Evolutionary conservation across 495 filamentous ascomycete species (phyloP), one percentile per base, ranked within the genome.

Genomic region (Penicillium salamii): DNA sequence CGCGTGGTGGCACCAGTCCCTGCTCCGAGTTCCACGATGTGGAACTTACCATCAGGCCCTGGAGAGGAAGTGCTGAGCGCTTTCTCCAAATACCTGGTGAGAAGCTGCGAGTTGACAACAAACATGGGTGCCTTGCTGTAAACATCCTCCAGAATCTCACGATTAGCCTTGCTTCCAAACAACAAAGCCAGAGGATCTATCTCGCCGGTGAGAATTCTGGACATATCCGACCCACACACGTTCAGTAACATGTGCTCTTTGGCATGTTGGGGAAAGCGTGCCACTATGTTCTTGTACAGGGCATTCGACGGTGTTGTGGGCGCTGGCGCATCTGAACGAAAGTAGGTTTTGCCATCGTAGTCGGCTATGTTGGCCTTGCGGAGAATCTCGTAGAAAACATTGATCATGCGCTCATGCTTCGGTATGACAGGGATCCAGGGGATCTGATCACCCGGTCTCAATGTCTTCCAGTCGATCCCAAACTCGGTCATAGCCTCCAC

Each of bases 1-100:
- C 41, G 55, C 4, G 71, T 70, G 2, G 70, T 73, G 5, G 66
- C 68, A 39, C 70, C 70, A 5, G 70, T 72, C 6, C 71, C 73
- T 12, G 59, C 71, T 13, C 72, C 72, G 9, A 76, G 44, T 36
- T 75, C 71, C 1, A 75, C 50, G 40, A 76, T 69, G 14, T 58
- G 54, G 11, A 72, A 12, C 6, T 39, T 15, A 8, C 19, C 18
- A 14, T 39, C 15, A 7, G 37, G 12, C 8, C 35, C 28, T 17
- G 18, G 17, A 2, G 7, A 32, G 29, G 29, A 32, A 11, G 29
- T 32, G n/a, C 29, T 32, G 9, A 52, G 34, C 3, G 39, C 32
- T 3, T 50, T 33, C 14, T 15, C 32, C 7, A 61, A 34, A 15
- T 51, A 61, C n/a, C n/a, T 24, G 19, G 3, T 37, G 19, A 55